Evolutionary conservation across 495 filamentous ascomycete genomes (phyloP).

Genomic region (Pseudevernia furfuracea): DNA sequence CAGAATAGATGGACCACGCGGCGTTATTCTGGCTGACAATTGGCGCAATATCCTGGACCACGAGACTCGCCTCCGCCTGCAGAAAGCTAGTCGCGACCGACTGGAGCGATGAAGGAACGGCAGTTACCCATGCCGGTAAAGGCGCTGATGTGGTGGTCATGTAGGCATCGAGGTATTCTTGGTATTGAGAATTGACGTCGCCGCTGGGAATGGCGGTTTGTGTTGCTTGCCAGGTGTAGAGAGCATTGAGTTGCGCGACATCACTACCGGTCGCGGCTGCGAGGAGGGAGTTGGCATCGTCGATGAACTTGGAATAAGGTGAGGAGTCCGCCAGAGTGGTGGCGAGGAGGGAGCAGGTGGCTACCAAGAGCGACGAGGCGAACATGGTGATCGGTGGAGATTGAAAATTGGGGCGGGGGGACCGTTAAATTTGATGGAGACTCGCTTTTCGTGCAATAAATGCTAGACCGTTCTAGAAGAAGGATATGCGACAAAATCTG

Average conservation of each 20-base stretch:
- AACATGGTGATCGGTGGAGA: not conserved
- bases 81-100: not conserved
- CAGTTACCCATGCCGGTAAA: not conserved
- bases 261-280: not conserved
- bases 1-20: not conserved
- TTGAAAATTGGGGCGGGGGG: not conserved
- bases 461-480: not conserved
- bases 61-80: not conserved
- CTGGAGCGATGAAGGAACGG: not conserved
- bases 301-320: constrained; percentile 1
- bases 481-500: not conserved
- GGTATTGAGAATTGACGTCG: not conserved
- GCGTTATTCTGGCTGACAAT: not conserved
- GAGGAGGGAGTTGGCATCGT: not conserved
- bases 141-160: constrained; percentile 1
- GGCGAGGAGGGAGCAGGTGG: not conserved
- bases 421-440: not conserved
- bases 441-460: not conserved
- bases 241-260: not conserved
- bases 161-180: not conserved
- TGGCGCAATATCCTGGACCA: not conserved
- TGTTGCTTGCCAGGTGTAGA: constrained; percentile 3
- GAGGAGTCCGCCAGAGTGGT: not conserved
- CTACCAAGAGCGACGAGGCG: not conserved
- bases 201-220: not conserved